Percentiles rank a stretch among this genome's conserved stretches.
These are phyloP conservation scores for Aspergillus arachidicola DNA, from an alignment of 2,329 filamentous ascomycete genomes.

Conservation along the genomic window DNA sequence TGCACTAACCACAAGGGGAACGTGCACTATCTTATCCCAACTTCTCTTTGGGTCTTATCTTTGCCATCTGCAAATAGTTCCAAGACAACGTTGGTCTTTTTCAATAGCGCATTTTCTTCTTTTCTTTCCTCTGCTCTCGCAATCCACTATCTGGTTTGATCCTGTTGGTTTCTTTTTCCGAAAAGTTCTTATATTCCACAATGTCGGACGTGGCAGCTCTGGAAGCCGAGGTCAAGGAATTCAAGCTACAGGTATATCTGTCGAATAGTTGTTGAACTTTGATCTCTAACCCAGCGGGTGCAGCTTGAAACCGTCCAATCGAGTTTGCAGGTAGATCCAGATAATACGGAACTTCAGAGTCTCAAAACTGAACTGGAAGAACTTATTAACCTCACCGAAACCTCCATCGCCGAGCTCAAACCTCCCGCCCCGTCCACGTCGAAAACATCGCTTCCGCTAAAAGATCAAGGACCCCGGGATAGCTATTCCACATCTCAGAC, in stretches of 20 bases:
- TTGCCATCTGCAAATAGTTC: neutral
- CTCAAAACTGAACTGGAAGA: slow-evolving; percentile 80
- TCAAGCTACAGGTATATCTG: slow-evolving; percentile 56
- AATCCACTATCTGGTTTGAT: neutral
- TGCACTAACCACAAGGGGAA: slow-evolving; percentile 1
- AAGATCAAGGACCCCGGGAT: slow-evolving; percentile 77
- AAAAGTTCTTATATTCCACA: slow-evolving; percentile 8
- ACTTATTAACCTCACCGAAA: slow-evolving; percentile 77
- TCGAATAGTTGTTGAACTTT: neutral
- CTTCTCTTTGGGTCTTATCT: neutral
- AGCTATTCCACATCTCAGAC: slow-evolving; percentile 78
- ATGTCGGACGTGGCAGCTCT: slow-evolving; percentile 49
- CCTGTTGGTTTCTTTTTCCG: neutral
- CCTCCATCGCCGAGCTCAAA: slow-evolving; percentile 79
- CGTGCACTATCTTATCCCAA: slow-evolving; percentile 3
- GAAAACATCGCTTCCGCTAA: slow-evolving; percentile 55
- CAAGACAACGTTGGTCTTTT: neutral
- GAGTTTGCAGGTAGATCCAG: slow-evolving; percentile 77
- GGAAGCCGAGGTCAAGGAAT: slow-evolving; percentile 59
- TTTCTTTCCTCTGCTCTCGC: neutral
- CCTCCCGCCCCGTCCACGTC: slow-evolving; percentile 54
- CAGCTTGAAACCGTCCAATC: slow-evolving; percentile 77
- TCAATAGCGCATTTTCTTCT: neutral
- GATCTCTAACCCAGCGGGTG: slow-evolving; percentile 14
- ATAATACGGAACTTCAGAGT: slow-evolving; percentile 74